Evolutionary conservation across 352 stramenopile species (phyloP), one percentile per base, ranked within the genome.

Genomic region (Globisporangium megalacanthum): DNA sequence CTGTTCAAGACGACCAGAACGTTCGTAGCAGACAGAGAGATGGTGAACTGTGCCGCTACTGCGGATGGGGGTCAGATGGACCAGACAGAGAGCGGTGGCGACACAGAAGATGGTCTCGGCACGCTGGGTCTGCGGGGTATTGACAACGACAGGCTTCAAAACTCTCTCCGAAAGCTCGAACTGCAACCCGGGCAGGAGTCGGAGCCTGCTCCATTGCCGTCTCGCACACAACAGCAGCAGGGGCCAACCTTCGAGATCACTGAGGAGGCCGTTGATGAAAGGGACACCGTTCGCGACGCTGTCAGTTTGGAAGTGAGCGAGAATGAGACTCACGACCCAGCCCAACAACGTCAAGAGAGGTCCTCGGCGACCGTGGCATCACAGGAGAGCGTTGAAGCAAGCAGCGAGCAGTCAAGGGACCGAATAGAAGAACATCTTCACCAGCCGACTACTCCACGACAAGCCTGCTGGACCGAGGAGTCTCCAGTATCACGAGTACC

Each of bases 401-500:
- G 1, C 22, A 29, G 35, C 37, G 46, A 51, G 4, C 33, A 57
- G 13, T 15, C 33, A 15, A 22, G 8, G 0, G 9, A 20, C 20
- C 29, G n/a, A 7, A 6, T 20, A 44, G 36, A 29, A 9, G 36
- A 20, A 6, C 1, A 22, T 10, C 3, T 1, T 25, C 4, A 17
- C 44, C 9, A 33, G 14, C 10, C n/a, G 19, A 56, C 59, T 17
- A 56, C 59, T 17, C 46, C 59, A 33, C 46, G 47, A 14, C 52
- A 60, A 59, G 46, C 52, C 1, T 65, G 59, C 33, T 65, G 59
- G 59, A 9, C 14, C 19, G 52, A 63, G 5, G n/a, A 46, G 6
- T 9, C 49, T 4, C 35, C 45, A 31, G 17, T 39, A 25, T 31
- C 9, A 4, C 25, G 25, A 52, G 3, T 15, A 25, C 31, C 14